Percentiles rank a stretch among this genome's conserved stretches.
phyloP scores from a whole-genome alignment of 2,329 filamentous ascomycete species.

The Sordariomycetes sp. region DNA sequence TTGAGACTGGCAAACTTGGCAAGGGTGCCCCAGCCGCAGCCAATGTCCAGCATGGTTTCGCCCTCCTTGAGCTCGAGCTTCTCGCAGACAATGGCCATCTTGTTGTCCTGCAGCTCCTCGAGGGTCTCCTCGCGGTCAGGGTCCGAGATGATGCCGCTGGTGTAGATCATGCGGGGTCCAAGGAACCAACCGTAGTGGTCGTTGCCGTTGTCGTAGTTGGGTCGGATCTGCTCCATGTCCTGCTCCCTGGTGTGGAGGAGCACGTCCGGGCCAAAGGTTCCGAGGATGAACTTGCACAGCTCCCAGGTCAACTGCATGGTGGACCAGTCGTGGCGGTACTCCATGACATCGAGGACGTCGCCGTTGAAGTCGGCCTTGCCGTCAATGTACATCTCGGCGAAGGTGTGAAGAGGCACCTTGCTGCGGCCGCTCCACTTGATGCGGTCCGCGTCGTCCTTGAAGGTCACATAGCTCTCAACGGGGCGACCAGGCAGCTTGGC shows the following conservation, averaged over 20 bases:
- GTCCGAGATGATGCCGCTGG: constrained; percentile 87
- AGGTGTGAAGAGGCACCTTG: constrained; percentile 86
- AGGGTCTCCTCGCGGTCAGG: constrained; percentile 80
- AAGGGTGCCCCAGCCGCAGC: constrained; percentile 93
- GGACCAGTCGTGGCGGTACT: constrained; percentile 95
- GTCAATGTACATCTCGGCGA: constrained; percentile 97
- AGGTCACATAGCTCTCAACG: constrained; percentile 82
- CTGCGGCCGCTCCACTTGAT: constrained; percentile 65
- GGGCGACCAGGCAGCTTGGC: constrained; percentile 76
- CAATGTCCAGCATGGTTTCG: constrained; percentile 84
- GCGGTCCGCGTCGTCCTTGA: constrained; percentile 55
- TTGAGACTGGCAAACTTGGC: constrained; percentile 87
- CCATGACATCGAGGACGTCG: constrained; percentile 78
- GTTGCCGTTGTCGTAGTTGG: constrained; percentile 95
- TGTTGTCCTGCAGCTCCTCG: constrained; percentile 96
- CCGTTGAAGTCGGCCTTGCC: constrained; percentile 93
- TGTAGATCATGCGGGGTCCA: constrained; percentile 98
- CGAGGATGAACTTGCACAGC: constrained; percentile 80
- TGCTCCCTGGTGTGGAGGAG: constrained; percentile 75
- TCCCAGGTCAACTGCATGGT: constrained; percentile 86
- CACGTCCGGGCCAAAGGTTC: constrained; percentile 73
- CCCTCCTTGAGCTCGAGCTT: constrained; percentile 81
- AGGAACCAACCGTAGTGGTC: constrained; percentile 99
- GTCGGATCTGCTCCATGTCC: constrained; percentile 91
- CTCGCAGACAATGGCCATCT: constrained; percentile 88